Base-by-base conservation (phyloP, 1,284 basidiomycete species). In the Melampsora larici-populina region DNA sequence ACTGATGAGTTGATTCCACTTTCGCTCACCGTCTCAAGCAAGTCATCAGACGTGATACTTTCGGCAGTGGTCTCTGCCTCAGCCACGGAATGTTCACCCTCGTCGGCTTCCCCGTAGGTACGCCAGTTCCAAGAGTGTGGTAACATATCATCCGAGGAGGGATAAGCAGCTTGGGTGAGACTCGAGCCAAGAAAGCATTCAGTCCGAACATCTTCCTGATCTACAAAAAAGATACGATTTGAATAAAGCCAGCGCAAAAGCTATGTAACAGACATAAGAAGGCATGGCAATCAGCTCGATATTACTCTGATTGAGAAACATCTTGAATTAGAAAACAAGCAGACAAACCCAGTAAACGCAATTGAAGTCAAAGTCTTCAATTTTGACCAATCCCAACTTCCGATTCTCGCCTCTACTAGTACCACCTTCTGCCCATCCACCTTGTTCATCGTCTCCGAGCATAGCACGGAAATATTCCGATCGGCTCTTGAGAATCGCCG, bases 341-440 rank as follows among this genome's bases (percentile, higher is more conserved):
- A 91, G 91, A 71, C 93, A 84, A 70, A 93, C 84, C 91, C 91
- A 93, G 82, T 92, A 93, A 3, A 92, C 88, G 0, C 91, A 92
- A 67, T 89, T 87, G 80, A 91, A 94, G 80, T 91, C 91, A 9
- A 90, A 90, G 83, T 93, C 92, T 80, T 92, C 90, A 13, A 93
- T 90, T 33, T 90, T 85, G 62, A 93, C 40, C 43, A 43, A 64
- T 24, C 71, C 71, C 26, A 74, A 31, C 43, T 68, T 74, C n/a
- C 71, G 33, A 48, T 60, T 64, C 24, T 55, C 24, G 17, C 51
- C 51, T 21, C 17, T 49, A 21, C 11, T 49, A 66, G 7, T 43
- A 2, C 81, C 80, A 65, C 86, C 88, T 83, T 92, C 91, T 6
- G 88, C 84, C 81, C 92, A 93, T 0, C 89, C 87, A 26, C 71